Evolutionary conservation across 2,329 filamentous ascomycete species (phyloP).

Genomic region (Tolypocladium tropicale): DNA sequence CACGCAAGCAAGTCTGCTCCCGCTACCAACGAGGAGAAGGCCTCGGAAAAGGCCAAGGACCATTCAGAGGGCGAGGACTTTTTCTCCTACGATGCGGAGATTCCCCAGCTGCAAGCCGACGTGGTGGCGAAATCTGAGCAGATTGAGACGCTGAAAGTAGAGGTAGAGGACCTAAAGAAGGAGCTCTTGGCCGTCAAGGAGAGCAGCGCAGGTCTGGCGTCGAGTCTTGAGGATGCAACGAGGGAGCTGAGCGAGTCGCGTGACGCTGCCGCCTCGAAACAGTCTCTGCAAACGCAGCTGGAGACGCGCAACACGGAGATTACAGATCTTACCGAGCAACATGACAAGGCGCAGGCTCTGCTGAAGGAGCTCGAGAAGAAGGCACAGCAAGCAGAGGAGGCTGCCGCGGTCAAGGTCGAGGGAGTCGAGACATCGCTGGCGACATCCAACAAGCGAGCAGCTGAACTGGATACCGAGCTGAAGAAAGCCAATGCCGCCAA

Average conservation of each 20-base stretch:
- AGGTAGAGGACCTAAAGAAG: slow-evolving; percentile 57
- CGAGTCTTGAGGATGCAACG: slow-evolving; percentile 57
- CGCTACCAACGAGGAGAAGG: slow-evolving; percentile 13
- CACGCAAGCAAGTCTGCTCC: slow-evolving; percentile 19
- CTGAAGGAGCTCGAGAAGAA: slow-evolving; percentile 32
- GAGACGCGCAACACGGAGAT: slow-evolving; percentile 38
- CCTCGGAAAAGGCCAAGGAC: slow-evolving; percentile 29
- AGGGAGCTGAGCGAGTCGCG: slow-evolving; percentile 46
- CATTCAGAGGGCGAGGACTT: slow-evolving; percentile 53
- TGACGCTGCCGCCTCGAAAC: slow-evolving; percentile 27
- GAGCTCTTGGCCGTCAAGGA: slow-evolving; percentile 65
- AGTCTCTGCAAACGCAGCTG: slow-evolving; percentile 39
- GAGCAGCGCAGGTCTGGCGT: slow-evolving; percentile 54
- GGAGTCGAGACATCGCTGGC: slow-evolving; percentile 26
- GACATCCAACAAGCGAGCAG: slow-evolving; percentile 20
- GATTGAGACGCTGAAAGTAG: slow-evolving; percentile 57
- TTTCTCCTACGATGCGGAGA: slow-evolving; percentile 86
- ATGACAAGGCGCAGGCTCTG: slow-evolving; percentile 32
- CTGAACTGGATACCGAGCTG: slow-evolving; percentile 30
- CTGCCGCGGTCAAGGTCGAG: slow-evolving; percentile 19
- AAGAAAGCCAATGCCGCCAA: slow-evolving; percentile 28
- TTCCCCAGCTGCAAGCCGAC: slow-evolving; percentile 70
- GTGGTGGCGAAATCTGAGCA: slow-evolving; percentile 60
- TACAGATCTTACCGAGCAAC: slow-evolving; percentile 36
- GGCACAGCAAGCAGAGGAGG: slow-evolving; percentile 20